Conservation (phyloP, 495 filamentous ascomycete species). For the Xylaria flabelliformis region DNA sequence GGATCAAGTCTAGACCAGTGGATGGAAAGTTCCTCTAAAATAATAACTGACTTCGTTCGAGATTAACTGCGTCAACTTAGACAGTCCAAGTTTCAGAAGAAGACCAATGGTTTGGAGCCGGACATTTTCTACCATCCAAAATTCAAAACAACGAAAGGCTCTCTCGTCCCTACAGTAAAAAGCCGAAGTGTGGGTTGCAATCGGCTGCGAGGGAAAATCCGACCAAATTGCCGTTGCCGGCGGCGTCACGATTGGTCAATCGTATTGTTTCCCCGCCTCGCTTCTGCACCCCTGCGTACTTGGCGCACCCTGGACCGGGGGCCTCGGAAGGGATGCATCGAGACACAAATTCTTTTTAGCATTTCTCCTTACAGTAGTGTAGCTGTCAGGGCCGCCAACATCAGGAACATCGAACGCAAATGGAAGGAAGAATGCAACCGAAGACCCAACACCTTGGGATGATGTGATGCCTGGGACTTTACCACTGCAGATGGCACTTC, state of each 20-base stretch:
- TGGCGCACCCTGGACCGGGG: conserved; percentile 7
- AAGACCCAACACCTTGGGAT: conserved; percentile 19
- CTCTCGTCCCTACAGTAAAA: background rate
- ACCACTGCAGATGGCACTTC: background rate
- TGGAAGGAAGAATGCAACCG: conserved; percentile 14
- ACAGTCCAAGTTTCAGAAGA: conserved; percentile 1
- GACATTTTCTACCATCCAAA: background rate
- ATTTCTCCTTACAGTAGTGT: background rate
- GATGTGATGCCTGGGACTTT: background rate
- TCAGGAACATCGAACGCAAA: background rate
- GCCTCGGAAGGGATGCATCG: conserved; percentile 16
- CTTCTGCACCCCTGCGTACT: conserved; percentile 1
- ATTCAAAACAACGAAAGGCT: background rate
- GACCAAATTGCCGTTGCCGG: background rate
- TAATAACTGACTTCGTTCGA: background rate
- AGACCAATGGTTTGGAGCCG: background rate
- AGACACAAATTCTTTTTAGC: conserved; percentile 12
- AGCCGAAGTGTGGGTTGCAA: background rate
- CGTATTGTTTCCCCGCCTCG: background rate
- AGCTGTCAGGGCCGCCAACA: background rate
- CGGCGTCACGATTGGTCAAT: conserved; percentile 12
- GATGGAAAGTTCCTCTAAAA: background rate
- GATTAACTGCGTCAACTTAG: background rate
- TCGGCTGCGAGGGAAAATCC: background rate
- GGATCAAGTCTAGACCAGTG: background rate